A percentile compares a stretch with the other conserved stretches of the same genome.
phyloP scores from a whole-genome alignment of 768 basidiomycete genomes.

The Baorangia bicolor region DNA sequence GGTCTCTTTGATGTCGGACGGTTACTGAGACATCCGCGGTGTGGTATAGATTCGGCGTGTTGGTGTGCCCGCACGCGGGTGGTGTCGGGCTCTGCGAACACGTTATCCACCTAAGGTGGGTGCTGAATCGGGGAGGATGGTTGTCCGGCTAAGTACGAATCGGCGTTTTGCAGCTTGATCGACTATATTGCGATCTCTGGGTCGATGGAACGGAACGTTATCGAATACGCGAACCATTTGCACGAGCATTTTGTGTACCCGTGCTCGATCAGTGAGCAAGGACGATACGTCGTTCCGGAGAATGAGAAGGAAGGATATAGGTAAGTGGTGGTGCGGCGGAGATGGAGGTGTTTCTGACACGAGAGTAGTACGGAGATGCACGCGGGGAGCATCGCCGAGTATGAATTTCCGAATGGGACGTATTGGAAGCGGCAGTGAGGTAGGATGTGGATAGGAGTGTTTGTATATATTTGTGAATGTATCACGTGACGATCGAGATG shows the following conservation, averaged over 20 bases:
- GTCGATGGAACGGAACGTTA: constrained; percentile 86
- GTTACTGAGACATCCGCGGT: background rate
- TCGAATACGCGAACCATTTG: constrained; percentile 82
- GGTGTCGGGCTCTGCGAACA: constrained; percentile 94
- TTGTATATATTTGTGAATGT: constrained; percentile 16
- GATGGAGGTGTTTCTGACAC: constrained; percentile 1
- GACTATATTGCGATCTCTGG: constrained; percentile 90
- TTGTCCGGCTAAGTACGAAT: background rate
- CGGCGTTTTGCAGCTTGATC: constrained; percentile 57
- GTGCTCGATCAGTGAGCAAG: constrained; percentile 79
- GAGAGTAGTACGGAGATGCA: constrained; percentile 74
- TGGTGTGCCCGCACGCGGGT: constrained; percentile 90
- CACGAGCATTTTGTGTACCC: constrained; percentile 90
- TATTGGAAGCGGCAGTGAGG: background rate
- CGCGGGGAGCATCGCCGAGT: constrained; percentile 71
- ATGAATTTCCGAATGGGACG: constrained; percentile 73
- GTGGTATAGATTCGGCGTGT: constrained; percentile 66
- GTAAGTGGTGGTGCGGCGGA: constrained; percentile 9
- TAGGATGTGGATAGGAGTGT: constrained; percentile 14
- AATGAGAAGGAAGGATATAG: constrained; percentile 75
- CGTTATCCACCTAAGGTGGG: constrained; percentile 76
- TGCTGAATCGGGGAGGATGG: background rate
- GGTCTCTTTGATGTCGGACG: background rate
- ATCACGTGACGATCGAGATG: constrained; percentile 16
- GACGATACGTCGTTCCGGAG: constrained; percentile 80